Conservation (phyloP, 768 basidiomycete species). For the Mycena belliarum region DNA sequence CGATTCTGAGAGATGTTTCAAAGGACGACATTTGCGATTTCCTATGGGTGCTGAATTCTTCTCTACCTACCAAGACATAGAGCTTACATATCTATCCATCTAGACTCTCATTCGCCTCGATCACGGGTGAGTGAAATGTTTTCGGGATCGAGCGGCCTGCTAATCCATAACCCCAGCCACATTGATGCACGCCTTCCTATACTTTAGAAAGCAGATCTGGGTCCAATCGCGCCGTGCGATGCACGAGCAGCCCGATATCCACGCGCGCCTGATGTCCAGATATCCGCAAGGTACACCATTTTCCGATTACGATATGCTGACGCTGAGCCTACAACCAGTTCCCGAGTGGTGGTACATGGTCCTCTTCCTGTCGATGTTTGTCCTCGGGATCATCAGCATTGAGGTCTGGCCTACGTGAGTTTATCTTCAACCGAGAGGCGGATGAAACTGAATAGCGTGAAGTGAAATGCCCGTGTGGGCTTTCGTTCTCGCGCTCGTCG, state of each 20-base stretch:
- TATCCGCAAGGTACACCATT: conserved; percentile 52
- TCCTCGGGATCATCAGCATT: conserved; percentile 51
- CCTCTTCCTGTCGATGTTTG: conserved; percentile 57
- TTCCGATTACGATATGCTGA: background rate
- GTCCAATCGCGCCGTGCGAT: conserved; percentile 67
- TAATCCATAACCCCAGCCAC: conserved; percentile 41
- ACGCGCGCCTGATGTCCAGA: conserved; percentile 76
- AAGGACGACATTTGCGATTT: conserved; percentile 28
- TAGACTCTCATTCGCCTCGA: conserved; percentile 83
- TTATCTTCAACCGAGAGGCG: conserved; percentile 60
- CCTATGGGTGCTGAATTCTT: conserved; percentile 37
- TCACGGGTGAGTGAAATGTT: conserved; percentile 42
- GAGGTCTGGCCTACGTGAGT: conserved; percentile 41
- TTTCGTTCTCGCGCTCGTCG: conserved; percentile 70
- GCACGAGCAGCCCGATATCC: conserved; percentile 81
- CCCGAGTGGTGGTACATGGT: conserved; percentile 84
- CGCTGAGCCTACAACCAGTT: conserved; percentile 33
- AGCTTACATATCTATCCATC: conserved; percentile 53
- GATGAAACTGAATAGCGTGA: conserved; percentile 37
- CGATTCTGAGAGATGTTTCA: background rate
- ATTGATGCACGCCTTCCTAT: conserved; percentile 68
- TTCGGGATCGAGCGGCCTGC: too few relatives aligned
- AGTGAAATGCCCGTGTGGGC: conserved; percentile 54
- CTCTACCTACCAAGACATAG: conserved; percentile 49
- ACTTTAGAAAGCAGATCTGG: conserved; percentile 81